These are phyloP conservation scores for Yarrowia sp. DNA, from an alignment of 805 yeast genomes.

Conservation along the genomic window DNA sequence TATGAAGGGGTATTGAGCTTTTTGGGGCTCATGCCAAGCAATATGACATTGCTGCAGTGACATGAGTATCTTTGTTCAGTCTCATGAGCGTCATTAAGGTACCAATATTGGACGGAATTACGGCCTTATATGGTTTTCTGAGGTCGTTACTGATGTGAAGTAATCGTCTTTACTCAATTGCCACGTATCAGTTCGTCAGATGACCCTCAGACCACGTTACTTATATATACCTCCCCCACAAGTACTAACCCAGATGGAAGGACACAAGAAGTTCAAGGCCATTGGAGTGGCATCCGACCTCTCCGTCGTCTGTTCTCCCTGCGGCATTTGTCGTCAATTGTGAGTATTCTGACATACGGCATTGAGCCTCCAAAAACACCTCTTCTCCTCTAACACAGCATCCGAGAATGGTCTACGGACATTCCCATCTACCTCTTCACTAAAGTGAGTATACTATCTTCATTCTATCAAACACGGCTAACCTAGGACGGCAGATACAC, in stretches of 20 bases:
- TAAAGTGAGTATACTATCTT: conserved; percentile 30
- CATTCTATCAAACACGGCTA: conserved; percentile 28
- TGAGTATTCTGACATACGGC: conserved; percentile 28
- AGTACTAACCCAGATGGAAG: conserved; percentile 31
- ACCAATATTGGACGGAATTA: too few species aligned
- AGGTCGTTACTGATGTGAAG: too few species aligned
- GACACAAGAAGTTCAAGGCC: conserved; percentile 46
- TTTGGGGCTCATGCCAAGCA: too few species aligned
- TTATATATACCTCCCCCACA: background rate
- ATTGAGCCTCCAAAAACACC: too few species aligned
- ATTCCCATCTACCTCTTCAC: conserved; percentile 70
- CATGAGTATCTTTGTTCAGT: too few species aligned
- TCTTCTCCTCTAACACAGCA: conserved; percentile 32
- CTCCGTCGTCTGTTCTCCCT: conserved; percentile 66
- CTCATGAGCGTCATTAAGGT: too few species aligned
- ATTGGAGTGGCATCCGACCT: conserved; percentile 65
- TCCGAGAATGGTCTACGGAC: conserved; percentile 69
- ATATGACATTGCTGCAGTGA: too few species aligned
- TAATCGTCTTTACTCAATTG: too few species aligned
- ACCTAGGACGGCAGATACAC: conserved; percentile 45
- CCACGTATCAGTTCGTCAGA: too few species aligned
- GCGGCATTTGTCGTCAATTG: conserved; percentile 92
- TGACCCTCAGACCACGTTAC: too few species aligned
- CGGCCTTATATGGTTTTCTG: too few species aligned
- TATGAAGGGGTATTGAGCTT: too few species aligned